Evolutionary conservation across 306 rosid species (phyloP).

Genomic region (Pueraria montana): DNA sequence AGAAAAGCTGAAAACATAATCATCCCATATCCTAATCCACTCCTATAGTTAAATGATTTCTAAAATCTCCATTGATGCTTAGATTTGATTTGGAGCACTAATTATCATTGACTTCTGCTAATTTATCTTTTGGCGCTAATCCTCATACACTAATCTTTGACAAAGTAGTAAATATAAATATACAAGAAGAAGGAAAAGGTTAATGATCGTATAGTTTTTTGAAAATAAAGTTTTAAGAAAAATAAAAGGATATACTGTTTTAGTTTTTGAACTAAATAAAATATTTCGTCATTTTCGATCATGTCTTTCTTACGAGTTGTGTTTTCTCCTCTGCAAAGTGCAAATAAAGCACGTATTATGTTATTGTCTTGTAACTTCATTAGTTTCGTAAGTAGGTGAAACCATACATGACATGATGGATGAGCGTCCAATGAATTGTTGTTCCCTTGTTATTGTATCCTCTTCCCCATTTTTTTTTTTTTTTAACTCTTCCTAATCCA

Average conservation of each 20-base stretch:
- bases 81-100: slow-evolving; percentile 35
- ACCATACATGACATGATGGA: slow-evolving; percentile 12
- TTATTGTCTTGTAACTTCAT: background rate
- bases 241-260: background rate
- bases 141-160: background rate
- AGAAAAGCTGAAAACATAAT: slow-evolving; percentile 40
- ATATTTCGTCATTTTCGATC: background rate
- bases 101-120: slow-evolving; percentile 10
- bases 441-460: background rate
- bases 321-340: background rate
- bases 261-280: background rate
- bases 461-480: background rate
- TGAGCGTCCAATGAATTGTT: background rate
- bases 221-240: background rate
- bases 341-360: background rate
- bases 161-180: background rate
- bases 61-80: slow-evolving; percentile 14
- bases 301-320: background rate
- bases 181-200: background rate
- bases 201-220: background rate
- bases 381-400: background rate
- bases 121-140: background rate
- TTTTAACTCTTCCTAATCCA: background rate
- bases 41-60: slow-evolving; percentile 1
- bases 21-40: slow-evolving; percentile 50